A percentile compares a stretch with the other conserved stretches of the same genome.
These are phyloP conservation scores for Oryza meridionalis DNA, from an alignment of 176 grass and related monocot species.

Conservation along the genomic window DNA sequence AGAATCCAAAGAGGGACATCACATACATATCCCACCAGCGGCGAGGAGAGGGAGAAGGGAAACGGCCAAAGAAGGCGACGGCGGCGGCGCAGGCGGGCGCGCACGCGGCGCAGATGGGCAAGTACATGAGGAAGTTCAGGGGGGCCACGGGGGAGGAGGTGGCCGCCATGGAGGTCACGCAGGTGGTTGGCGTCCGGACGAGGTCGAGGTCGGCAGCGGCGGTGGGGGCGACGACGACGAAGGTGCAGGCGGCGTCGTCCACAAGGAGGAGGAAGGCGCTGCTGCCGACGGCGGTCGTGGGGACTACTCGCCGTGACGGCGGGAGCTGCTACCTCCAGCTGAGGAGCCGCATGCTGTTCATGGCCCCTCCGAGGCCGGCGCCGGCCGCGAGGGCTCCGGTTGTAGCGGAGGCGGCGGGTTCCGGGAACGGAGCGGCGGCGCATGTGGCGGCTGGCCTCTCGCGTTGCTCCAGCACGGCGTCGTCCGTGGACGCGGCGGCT, in stretches of 20 bases:
- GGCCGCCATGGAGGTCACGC: constrained; percentile 62
- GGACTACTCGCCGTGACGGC: not conserved
- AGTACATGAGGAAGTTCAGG: constrained; percentile 80
- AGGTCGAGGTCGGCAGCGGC: constrained; percentile 50
- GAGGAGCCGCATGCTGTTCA: constrained; percentile 78
- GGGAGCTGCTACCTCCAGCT: constrained; percentile 66
- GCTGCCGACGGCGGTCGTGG: not conserved
- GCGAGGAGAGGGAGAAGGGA: not conserved
- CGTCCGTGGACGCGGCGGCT: constrained; percentile 13
- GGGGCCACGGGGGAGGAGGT: constrained; percentile 48
- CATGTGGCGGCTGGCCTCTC: constrained; percentile 33
- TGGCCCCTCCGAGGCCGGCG: constrained; percentile 21
- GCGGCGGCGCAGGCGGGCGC: constrained; percentile 13
- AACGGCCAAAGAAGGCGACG: constrained; percentile 38
- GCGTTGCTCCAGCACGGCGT: constrained; percentile 70
- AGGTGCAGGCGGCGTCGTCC: not conserved
- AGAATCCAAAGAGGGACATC: constrained; percentile 38
- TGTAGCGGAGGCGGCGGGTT: not conserved
- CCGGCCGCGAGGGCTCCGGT: not conserved
- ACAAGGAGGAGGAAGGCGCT: constrained; percentile 38
- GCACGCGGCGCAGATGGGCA: constrained; percentile 50
- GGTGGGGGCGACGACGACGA: not conserved
- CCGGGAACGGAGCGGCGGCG: not conserved
- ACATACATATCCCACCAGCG: constrained; percentile 25
- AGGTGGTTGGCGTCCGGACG: constrained; percentile 69